Conservation (phyloP, 148 eudicot genomes). For the Chenopodium quinoa region DNA sequence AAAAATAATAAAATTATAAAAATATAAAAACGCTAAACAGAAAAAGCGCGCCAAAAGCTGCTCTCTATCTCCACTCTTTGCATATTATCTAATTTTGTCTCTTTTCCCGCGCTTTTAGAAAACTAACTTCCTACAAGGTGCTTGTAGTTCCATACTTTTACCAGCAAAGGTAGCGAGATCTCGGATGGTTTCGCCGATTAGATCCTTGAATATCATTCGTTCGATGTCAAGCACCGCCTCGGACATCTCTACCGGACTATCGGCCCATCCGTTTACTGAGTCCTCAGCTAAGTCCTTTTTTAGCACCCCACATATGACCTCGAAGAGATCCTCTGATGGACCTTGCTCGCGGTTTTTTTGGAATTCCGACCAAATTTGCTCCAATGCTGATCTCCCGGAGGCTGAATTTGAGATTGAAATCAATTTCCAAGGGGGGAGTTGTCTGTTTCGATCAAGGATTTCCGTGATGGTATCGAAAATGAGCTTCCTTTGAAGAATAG, state of each 20-base stretch:
- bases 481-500: slow-evolving; percentile 59
- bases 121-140: slow-evolving; percentile 68
- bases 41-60: slow-evolving; percentile 43
- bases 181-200: slow-evolving; percentile 64
- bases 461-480: slow-evolving; percentile 57
- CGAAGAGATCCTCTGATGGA: slow-evolving; percentile 54
- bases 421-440: slow-evolving; percentile 71
- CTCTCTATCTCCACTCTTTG: background rate
- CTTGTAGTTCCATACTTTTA: slow-evolving; percentile 19
- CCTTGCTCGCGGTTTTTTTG: slow-evolving; percentile 47
- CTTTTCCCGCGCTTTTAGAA: slow-evolving; percentile 44
- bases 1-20: too few relatives aligned
- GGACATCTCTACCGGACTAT: slow-evolving; percentile 61
- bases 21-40: too few relatives aligned
- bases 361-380: slow-evolving; percentile 61
- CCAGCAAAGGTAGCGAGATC: slow-evolving; percentile 52
- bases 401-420: background rate
- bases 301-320: slow-evolving; percentile 61
- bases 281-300: slow-evolving; percentile 74
- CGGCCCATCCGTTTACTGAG: slow-evolving; percentile 60
- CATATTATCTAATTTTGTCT: slow-evolving; percentile 1
- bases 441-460: slow-evolving; percentile 52
- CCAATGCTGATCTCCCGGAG: slow-evolving; percentile 20
- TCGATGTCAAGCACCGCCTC: slow-evolving; percentile 80
- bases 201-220: slow-evolving; percentile 78